phyloP scores from a whole-genome alignment of 306 rosid species.

The Gynostemma pentaphyllum region DNA sequence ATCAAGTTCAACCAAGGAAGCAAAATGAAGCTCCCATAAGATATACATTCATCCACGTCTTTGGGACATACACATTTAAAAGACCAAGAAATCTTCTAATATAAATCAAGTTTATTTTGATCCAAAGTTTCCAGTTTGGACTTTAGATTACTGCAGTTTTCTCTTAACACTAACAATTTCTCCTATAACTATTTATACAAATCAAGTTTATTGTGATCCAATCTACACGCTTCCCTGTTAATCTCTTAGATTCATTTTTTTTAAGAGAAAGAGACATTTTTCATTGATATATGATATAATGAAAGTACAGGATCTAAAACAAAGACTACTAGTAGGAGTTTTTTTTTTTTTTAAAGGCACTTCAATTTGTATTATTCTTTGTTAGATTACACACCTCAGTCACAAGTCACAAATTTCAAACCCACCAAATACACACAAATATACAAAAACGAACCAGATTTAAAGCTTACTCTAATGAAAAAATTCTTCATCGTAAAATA shows the following conservation, averaged over 20 bases:
- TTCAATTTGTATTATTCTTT: too few relatives aligned
- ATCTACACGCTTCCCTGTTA: too few relatives aligned
- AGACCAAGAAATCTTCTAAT: neutral
- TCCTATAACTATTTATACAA: neutral
- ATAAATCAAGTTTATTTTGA: neutral
- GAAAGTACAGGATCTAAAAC: too few relatives aligned
- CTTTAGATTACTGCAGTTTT: neutral
- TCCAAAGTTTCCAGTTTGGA: neutral
- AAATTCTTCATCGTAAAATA: neutral
- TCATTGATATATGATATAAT: too few relatives aligned
- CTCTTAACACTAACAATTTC: neutral
- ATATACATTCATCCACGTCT: neutral
- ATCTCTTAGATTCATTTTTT: too few relatives aligned
- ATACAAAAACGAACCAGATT: neutral
- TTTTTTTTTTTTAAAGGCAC: too few relatives aligned
- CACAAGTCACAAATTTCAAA: too few relatives aligned
- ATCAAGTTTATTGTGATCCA: too few relatives aligned
- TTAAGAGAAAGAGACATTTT: too few relatives aligned
- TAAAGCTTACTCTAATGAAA: neutral
- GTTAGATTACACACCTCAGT: neutral
- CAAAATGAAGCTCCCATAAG: neutral
- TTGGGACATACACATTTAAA: neutral
- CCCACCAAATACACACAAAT: neutral
- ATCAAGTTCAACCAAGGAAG: neutral
- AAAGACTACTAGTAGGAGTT: too few relatives aligned